phyloP scores from a whole-genome alignment of 2,329 filamentous ascomycete genomes.

The Fusarium sp. region DNA sequence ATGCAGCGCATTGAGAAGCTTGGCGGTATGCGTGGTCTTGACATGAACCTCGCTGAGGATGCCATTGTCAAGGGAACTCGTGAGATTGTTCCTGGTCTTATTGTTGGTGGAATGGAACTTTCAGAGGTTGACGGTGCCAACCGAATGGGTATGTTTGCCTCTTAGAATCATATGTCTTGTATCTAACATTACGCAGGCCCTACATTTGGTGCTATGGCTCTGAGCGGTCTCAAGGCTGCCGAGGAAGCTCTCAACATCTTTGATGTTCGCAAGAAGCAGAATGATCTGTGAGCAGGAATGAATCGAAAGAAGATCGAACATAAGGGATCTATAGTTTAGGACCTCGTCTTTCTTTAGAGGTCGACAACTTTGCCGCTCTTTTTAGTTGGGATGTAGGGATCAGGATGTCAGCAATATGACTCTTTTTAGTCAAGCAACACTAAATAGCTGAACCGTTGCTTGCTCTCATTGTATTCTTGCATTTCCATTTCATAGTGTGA shows the following conservation, averaged over 20 bases:
- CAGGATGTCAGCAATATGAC: neutral
- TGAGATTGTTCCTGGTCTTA: conserved; percentile 86
- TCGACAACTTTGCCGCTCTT: conserved; percentile 27
- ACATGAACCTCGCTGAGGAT: conserved; percentile 92
- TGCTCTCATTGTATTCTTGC: neutral
- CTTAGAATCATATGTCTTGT: too few relatives aligned
- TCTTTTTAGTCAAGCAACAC: conserved; percentile 2
- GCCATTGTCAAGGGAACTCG: conserved; percentile 93
- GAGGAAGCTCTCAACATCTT: conserved; percentile 85
- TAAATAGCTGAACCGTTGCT: conserved; percentile 10
- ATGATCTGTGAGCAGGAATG: conserved; percentile 62
- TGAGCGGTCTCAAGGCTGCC: conserved; percentile 89
- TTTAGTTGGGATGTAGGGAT: conserved; percentile 8
- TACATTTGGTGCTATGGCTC: conserved; percentile 89
- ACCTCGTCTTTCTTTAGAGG: conserved; percentile 30
- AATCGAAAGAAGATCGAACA: neutral
- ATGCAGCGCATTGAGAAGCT: conserved; percentile 87
- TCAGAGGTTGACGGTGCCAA: conserved; percentile 91
- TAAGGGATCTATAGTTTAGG: neutral
- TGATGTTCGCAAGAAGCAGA: conserved; percentile 81
- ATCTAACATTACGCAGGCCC: conserved; percentile 57
- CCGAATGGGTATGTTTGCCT: conserved; percentile 74
- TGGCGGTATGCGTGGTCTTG: conserved; percentile 90
- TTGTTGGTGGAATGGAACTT: conserved; percentile 95
- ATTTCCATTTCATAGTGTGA: neutral